These are phyloP conservation scores for Chaetomidium leptoderma DNA, from an alignment of 495 filamentous ascomycete species.

Conservation along the genomic window DNA sequence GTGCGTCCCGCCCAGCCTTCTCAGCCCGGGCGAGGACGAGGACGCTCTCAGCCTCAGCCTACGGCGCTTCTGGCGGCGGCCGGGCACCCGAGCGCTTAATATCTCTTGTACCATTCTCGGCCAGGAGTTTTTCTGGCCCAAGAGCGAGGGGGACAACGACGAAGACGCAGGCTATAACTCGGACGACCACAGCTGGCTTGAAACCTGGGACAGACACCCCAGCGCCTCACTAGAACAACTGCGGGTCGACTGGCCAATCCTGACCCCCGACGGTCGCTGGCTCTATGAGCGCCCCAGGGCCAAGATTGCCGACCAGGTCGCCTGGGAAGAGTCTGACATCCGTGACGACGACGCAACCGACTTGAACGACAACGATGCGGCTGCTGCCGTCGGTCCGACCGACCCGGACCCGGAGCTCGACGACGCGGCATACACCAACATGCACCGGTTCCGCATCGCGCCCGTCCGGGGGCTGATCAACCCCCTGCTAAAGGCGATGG, in stretches of 20 bases:
- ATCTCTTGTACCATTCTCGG: conserved; percentile 1
- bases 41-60: conserved; percentile 6
- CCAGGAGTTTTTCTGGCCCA: background rate
- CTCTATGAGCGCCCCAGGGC: background rate
- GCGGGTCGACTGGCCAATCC: background rate
- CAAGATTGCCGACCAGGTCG: background rate
- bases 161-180: background rate
- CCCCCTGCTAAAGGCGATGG: conserved; percentile 1
- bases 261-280: conserved; percentile 7
- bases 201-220: background rate
- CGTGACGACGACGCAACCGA: background rate
- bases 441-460: conserved; percentile 10
- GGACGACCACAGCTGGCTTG: background rate
- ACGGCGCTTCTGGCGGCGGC: conserved; percentile 1
- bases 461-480: conserved; percentile 1
- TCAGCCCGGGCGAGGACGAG: conserved; percentile 5
- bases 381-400: background rate
- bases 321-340: background rate
- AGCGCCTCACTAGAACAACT: background rate
- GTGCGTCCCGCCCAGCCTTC: conserved; percentile 1
- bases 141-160: background rate
- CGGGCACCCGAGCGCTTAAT: background rate
- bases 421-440: conserved; percentile 8
- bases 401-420: conserved; percentile 7
- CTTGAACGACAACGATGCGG: background rate